A percentile compares a stretch with the other conserved stretches of the same genome.
Evolutionary conservation across 2,329 filamentous ascomycete genomes (phyloP).

Genomic region (Coniochaeta ligniaria): DNA sequence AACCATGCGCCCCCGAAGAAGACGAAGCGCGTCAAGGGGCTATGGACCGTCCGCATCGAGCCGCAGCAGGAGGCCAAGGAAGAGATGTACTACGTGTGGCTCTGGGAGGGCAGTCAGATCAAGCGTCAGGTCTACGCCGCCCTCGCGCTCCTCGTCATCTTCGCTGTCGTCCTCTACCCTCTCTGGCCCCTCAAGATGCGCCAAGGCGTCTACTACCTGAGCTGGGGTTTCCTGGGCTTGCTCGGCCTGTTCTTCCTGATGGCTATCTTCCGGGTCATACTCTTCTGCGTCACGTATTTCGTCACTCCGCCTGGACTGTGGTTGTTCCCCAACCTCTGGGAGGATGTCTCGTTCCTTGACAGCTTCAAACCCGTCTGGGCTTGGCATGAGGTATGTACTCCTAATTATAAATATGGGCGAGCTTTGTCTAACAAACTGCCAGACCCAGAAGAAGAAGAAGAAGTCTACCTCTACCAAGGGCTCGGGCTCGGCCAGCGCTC

Average conservation of each 20-base stretch:
- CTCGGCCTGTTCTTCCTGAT: slow-evolving; percentile 94
- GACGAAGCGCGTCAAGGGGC: slow-evolving; percentile 85
- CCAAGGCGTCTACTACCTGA: slow-evolving; percentile 94
- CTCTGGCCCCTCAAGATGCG: slow-evolving; percentile 90
- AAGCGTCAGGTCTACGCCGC: slow-evolving; percentile 89
- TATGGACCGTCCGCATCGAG: slow-evolving; percentile 94
- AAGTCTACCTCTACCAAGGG: slow-evolving; percentile 27
- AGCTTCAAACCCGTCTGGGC: slow-evolving; percentile 95
- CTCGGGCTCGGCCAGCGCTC: slow-evolving; percentile 26
- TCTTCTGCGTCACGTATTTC: slow-evolving; percentile 92
- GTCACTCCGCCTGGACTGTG: slow-evolving; percentile 80
- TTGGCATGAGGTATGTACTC: slow-evolving; percentile 79
- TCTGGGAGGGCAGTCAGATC: slow-evolving; percentile 90
- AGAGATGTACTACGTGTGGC: slow-evolving; percentile 92
- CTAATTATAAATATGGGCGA: background rate
- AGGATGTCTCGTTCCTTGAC: slow-evolving; percentile 97
- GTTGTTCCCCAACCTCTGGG: slow-evolving; percentile 96
- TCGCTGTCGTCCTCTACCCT: slow-evolving; percentile 88
- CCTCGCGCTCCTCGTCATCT: slow-evolving; percentile 75
- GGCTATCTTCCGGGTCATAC: slow-evolving; percentile 91
- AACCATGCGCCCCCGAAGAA: slow-evolving; percentile 54
- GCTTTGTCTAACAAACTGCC: slow-evolving; percentile 4
- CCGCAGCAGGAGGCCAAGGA: slow-evolving; percentile 86
- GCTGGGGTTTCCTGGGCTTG: slow-evolving; percentile 84
- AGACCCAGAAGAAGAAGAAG: slow-evolving; percentile 51